phyloP scores from a whole-genome alignment of 176 grass and related monocot genomes.

The Oryza rufipogon region DNA sequence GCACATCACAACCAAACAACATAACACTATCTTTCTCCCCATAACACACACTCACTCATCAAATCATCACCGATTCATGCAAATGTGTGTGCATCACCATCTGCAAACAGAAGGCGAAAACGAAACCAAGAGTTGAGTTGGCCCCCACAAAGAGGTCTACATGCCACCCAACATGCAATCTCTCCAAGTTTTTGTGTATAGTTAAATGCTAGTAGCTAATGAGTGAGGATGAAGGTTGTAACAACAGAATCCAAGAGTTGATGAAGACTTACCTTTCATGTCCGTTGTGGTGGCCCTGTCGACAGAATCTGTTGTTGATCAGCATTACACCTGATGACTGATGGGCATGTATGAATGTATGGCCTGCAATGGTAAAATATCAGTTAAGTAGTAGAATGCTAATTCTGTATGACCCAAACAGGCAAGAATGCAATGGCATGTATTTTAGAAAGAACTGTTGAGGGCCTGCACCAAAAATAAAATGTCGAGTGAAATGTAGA shows the following conservation, averaged over 20 bases:
- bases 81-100: background rate
- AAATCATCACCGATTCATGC: background rate
- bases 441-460: background rate
- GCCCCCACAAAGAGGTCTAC: slow-evolving; percentile 23
- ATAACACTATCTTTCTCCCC: background rate
- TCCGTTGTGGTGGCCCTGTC: slow-evolving; percentile 37
- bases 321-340: background rate
- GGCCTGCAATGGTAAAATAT: background rate
- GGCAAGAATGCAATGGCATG: background rate
- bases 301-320: slow-evolving; percentile 4
- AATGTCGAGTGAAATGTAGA: background rate
- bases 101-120: background rate
- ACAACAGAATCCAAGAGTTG: slow-evolving; percentile 25
- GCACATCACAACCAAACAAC: background rate
- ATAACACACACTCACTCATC: background rate
- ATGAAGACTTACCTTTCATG: background rate
- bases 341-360: background rate
- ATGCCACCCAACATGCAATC: slow-evolving; percentile 25
- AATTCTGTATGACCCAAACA: slow-evolving; percentile 19
- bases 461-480: background rate
- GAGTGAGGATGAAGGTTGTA: slow-evolving; percentile 39
- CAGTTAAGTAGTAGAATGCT: background rate
- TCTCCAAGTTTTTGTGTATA: background rate
- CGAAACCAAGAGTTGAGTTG: background rate
- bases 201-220: background rate